phyloP scores from a whole-genome alignment of 2,329 filamentous ascomycete species.

The Exserohilum turcica region DNA sequence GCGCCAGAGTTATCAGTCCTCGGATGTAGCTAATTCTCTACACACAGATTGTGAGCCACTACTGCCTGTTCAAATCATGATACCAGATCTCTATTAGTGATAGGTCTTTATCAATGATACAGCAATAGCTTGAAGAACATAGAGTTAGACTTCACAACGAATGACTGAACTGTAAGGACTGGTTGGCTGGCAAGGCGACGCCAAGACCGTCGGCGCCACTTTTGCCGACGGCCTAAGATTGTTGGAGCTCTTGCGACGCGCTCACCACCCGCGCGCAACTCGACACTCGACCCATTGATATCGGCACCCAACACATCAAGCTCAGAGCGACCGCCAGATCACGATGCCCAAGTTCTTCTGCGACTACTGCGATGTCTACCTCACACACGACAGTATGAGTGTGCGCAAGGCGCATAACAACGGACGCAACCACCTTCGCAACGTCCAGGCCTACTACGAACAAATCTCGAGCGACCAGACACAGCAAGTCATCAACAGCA shows the following conservation, averaged over 20 bases:
- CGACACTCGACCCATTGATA: background rate
- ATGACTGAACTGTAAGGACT: too few relatives aligned
- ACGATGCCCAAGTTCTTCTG: constrained; percentile 50
- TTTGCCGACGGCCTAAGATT: constrained; percentile 23
- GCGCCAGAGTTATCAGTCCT: too few relatives aligned
- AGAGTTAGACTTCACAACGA: too few relatives aligned
- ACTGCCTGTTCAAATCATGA: too few relatives aligned
- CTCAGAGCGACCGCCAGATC: background rate
- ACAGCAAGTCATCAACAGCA: constrained; percentile 96
- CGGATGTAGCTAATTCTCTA: too few relatives aligned
- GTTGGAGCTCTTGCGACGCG: constrained; percentile 31
- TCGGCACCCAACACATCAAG: background rate
- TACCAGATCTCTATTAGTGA: too few relatives aligned
- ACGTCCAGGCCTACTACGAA: constrained; percentile 98
- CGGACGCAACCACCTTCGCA: constrained; percentile 93
- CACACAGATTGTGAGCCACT: too few relatives aligned
- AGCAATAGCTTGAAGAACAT: too few relatives aligned
- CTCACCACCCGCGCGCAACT: constrained; percentile 8
- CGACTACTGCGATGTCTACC: constrained; percentile 99
- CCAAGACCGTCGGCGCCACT: constrained; percentile 25
- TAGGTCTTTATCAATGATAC: too few relatives aligned
- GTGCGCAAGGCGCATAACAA: constrained; percentile 98
- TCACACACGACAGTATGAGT: constrained; percentile 99
- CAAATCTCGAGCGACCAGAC: constrained; percentile 99
- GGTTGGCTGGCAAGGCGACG: too few relatives aligned